Conservation (phyloP, 208 protist species). For the Leishmania gerbilli region DNA sequence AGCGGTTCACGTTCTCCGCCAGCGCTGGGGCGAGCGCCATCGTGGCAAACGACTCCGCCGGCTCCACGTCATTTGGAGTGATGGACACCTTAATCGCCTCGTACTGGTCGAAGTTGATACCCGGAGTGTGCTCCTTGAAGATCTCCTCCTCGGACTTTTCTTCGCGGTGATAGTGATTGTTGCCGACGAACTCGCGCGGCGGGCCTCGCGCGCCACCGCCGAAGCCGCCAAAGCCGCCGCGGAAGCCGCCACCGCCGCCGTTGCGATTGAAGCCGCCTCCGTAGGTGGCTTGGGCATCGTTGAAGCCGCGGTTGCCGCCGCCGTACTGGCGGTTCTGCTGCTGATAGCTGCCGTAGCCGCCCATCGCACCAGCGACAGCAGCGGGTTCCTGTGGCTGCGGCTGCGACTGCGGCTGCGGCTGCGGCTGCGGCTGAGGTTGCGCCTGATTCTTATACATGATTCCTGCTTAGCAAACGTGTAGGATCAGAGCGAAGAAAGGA, state of each 20-base stretch:
- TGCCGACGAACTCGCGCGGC: slow-evolving; percentile 33
- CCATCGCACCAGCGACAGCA: slow-evolving; percentile 5
- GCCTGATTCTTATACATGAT: slow-evolving; percentile 19
- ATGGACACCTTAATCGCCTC: slow-evolving; percentile 87
- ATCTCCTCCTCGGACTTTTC: slow-evolving; percentile 91
- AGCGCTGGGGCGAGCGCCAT: slow-evolving; percentile 91
- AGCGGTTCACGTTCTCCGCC: slow-evolving; percentile 93
- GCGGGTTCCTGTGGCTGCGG: not conserved
- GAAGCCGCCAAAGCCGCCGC: slow-evolving; percentile 33
- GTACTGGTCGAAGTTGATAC: slow-evolving; percentile 94
- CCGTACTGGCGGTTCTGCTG: slow-evolving; percentile 24
- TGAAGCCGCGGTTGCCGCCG: slow-evolving; percentile 25
- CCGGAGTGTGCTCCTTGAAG: slow-evolving; percentile 91
- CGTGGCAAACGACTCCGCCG: slow-evolving; percentile 77
- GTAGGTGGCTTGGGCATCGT: slow-evolving; percentile 8
- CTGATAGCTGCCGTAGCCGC: slow-evolving; percentile 30
- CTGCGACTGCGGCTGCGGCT: slow-evolving; percentile 11
- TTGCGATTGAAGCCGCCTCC: slow-evolving; percentile 23
- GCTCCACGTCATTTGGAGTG: slow-evolving; percentile 82
- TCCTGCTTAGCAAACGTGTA: slow-evolving; percentile 5
- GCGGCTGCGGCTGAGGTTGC: not conserved
- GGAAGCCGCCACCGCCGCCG: slow-evolving; percentile 38
- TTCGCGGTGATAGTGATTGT: slow-evolving; percentile 77
- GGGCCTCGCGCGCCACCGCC: slow-evolving; percentile 30
- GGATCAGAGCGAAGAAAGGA: slow-evolving; percentile 23